A percentile compares a stretch with the other conserved stretches of the same genome.
Evolutionary conservation across 805 yeast genomes (phyloP).

Genomic region (Starmerella floris): DNA sequence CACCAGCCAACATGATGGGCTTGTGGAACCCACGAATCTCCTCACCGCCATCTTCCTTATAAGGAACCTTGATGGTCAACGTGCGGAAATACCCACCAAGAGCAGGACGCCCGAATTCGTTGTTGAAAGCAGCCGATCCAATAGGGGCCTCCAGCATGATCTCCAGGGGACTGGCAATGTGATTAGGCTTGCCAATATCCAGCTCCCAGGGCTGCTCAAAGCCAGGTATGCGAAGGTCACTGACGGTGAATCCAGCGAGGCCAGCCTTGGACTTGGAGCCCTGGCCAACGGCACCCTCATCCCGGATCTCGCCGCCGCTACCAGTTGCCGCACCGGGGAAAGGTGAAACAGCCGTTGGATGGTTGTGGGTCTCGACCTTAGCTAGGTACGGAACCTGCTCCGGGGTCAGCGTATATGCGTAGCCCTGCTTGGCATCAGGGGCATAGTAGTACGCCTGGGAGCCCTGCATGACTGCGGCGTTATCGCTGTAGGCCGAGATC

Average conservation of each 20-base stretch:
- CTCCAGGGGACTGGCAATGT: conserved; percentile 83
- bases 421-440: conserved; percentile 56
- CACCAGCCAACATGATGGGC: conserved; percentile 99
- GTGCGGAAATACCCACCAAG: conserved; percentile 95
- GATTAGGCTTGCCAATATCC: conserved; percentile 77
- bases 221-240: conserved; percentile 78
- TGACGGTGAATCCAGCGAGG: conserved; percentile 78
- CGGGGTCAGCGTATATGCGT: conserved; percentile 53
- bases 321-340: conserved; percentile 99
- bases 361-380: conserved; percentile 97
- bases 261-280: conserved; percentile 98
- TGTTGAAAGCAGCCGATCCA: conserved; percentile 96
- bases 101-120: conserved; percentile 97
- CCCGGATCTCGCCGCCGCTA: conserved; percentile 99
- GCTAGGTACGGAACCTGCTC: conserved; percentile 81
- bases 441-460: conserved; percentile 51
- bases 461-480: conserved; percentile 91
- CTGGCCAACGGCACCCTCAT: conserved; percentile 98
- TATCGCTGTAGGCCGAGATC: conserved; percentile 88
- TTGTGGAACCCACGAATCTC: conserved; percentile 94
- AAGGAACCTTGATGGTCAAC: conserved; percentile 62
- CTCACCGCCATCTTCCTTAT: conserved; percentile 35
- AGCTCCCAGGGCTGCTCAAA: conserved; percentile 91
- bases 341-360: conserved; percentile 98
- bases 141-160: conserved; percentile 96